Base-by-base conservation (phyloP, 805 yeast species). In the Ogataea pignaliae region DNA sequence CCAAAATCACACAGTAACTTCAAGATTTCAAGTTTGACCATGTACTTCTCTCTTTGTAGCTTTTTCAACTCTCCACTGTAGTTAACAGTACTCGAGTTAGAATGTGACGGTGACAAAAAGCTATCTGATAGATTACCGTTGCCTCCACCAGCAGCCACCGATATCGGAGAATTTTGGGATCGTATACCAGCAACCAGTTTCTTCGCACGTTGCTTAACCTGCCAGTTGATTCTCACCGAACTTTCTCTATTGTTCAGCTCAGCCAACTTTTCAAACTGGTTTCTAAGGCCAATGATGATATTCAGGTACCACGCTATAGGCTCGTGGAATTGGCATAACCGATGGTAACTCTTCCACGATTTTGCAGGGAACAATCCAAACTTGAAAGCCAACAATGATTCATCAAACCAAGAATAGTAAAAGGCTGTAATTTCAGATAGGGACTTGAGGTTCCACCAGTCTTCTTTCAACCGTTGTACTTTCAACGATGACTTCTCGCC, bases 221-320 rank as follows among this genome's bases (percentile, higher is more conserved):
- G 80, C 37, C 76, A 72, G 57, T 76, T 83, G 37, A 83, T 75
- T 48, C 68, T 71, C 29, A 80, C 50, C 42, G 78, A 80, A 51
- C 72, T 63, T 53, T 80, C 84, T 50, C 71, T 70, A 36, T 69
- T 73, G 12, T 64, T 60, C 18, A 78, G 63, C n/a, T 55, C 56
- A 35, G 65, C 64, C 41, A 78, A 63, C 42, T 69, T 68, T 14
- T 60, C 63, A 56, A 72, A 71, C 17, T 79, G 75, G 44, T 73
- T 73, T 57, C 78, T 76, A 40, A 83, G 58, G 1, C 79, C 79
- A 13, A 81, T 59, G 45, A 83, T 50, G 15, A 85, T 78, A 55
- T 80, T 85, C 43, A 72, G 71, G 64, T 80, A 81, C 90, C 91
- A 84, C 0, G 87, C 79, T 33, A 76, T 65, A 2, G 81, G 69